Conservation (phyloP, 148 eudicot genomes). For the Diospyros lotus region DNA sequence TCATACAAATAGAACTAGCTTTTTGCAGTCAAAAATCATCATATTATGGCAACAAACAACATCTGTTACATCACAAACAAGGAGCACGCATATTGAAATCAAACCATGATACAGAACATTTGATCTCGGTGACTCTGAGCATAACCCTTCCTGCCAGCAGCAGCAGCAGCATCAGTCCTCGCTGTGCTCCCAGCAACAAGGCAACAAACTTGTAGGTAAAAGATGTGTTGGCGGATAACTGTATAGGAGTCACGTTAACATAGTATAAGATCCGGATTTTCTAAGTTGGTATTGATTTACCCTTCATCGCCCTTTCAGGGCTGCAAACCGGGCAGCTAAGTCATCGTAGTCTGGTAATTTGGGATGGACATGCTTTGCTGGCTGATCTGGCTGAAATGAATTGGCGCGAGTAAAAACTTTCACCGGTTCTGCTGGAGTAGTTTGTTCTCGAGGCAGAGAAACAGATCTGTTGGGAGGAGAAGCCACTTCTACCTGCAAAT, state of each 20-base stretch:
- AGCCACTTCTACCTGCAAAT: conserved; percentile 19
- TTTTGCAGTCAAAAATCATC: background rate
- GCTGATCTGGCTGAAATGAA: conserved; percentile 71
- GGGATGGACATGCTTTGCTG: conserved; percentile 87
- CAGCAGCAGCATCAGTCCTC: too few species aligned
- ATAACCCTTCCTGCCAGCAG: background rate
- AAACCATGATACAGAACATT: background rate
- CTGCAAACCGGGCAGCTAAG: conserved; percentile 85
- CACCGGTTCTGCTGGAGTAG: conserved; percentile 34
- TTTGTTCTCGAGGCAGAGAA: conserved; percentile 63
- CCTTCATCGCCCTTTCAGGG: conserved; percentile 52
- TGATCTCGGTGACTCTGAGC: too few species aligned
- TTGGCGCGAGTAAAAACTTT: conserved; percentile 67
- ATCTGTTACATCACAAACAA: background rate
- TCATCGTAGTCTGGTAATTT: conserved; percentile 95
- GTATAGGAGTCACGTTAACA: background rate
- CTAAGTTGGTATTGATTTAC: conserved; percentile 8
- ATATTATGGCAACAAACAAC: conserved; percentile 1
- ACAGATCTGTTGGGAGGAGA: conserved; percentile 56
- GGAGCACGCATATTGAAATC: background rate
- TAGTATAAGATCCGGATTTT: background rate
- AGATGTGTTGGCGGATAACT: background rate
- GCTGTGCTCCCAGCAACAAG: background rate
- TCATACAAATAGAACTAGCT: too few species aligned
- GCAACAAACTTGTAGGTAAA: background rate